Evolutionary conservation across 2,329 filamentous ascomycete species (phyloP).

Genomic region (Elsinoe australis): DNA sequence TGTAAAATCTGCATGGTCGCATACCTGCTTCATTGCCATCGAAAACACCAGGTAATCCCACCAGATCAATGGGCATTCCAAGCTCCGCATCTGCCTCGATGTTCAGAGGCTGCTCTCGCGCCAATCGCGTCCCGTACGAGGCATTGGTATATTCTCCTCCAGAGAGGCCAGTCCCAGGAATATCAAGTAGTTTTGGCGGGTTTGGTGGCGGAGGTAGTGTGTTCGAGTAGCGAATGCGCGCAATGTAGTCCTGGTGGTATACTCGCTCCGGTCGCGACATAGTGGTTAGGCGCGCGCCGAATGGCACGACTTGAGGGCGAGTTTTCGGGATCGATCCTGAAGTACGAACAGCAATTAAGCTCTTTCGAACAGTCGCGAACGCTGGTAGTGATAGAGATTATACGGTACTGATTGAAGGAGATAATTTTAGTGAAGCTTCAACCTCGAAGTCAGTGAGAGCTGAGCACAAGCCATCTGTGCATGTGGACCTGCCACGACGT

Average conservation of each 20-base stretch:
- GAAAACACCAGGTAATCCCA: slow-evolving; percentile 91
- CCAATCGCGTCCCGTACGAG: slow-evolving; percentile 79
- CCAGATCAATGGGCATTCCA: slow-evolving; percentile 92
- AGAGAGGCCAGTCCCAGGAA: slow-evolving; percentile 83
- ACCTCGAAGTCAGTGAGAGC: too few relatives aligned
- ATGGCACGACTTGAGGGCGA: not conserved
- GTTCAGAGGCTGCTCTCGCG: slow-evolving; percentile 85
- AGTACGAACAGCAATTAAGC: too few relatives aligned
- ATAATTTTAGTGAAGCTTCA: too few relatives aligned
- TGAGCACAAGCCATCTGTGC: too few relatives aligned
- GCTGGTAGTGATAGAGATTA: too few relatives aligned
- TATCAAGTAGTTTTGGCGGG: slow-evolving; percentile 92
- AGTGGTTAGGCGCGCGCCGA: not conserved
- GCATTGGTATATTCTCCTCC: slow-evolving; percentile 85
- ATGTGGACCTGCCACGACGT: too few relatives aligned
- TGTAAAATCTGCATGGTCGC: too few relatives aligned
- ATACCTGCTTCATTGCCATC: slow-evolving; percentile 92
- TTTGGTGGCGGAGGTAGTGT: slow-evolving; percentile 87
- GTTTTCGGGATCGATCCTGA: too few relatives aligned
- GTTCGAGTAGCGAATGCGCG: slow-evolving; percentile 91
- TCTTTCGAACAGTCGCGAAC: too few relatives aligned
- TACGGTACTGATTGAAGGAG: too few relatives aligned
- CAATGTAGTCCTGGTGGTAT: slow-evolving; percentile 93
- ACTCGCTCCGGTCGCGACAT: slow-evolving; percentile 25
- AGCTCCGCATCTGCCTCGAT: slow-evolving; percentile 97